These are phyloP conservation scores for Yamadazyma olivae DNA, from an alignment of 805 yeast species.

Conservation along the genomic window DNA sequence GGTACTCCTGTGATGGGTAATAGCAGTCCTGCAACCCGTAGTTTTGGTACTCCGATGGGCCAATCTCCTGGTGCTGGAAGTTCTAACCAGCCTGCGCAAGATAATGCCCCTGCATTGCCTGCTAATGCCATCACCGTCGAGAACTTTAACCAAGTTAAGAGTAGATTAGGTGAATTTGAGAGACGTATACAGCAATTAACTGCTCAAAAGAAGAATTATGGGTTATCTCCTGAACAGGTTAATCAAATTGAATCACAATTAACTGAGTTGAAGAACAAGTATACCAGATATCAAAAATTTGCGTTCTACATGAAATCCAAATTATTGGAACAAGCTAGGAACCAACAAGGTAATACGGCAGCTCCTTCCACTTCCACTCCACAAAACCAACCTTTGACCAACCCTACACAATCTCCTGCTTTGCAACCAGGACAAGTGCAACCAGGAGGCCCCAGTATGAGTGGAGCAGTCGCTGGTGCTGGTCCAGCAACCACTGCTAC, in stretches of 20 bases:
- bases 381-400: background rate
- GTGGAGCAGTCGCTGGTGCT: constrained; percentile 4
- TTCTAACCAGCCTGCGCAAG: background rate
- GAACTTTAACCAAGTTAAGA: constrained; percentile 42
- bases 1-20: background rate
- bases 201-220: constrained; percentile 42
- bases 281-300: constrained; percentile 48
- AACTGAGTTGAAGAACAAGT: constrained; percentile 42
- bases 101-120: constrained; percentile 11
- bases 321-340: constrained; percentile 30
- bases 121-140: constrained; percentile 31
- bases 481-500: constrained; percentile 9
- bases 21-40: background rate
- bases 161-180: constrained; percentile 47
- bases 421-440: background rate
- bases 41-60: background rate
- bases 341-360: background rate
- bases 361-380: background rate
- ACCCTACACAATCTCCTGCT: background rate
- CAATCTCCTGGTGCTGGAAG: constrained; percentile 4
- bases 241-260: constrained; percentile 48
- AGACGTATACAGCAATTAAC: constrained; percentile 50
- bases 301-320: constrained; percentile 47
- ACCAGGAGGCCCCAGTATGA: constrained; percentile 3
- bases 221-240: constrained; percentile 43